Base-by-base conservation (phyloP, 1,284 basidiomycete genomes). In the Leccinum solheimii region DNA sequence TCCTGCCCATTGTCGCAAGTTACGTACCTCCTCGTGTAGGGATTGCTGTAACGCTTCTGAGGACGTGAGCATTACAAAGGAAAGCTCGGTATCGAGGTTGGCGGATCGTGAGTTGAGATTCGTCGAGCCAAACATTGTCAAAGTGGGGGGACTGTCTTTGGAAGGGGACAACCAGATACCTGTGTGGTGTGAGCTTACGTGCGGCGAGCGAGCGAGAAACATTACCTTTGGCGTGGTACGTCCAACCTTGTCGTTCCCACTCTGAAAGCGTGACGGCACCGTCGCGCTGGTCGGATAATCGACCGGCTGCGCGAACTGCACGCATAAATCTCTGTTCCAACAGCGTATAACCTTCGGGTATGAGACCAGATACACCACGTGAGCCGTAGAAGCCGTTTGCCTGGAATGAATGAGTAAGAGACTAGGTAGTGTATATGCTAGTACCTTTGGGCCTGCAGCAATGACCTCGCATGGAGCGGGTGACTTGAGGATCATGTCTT, bases 381-480 rank as follows among this genome's bases (percentile, higher is more conserved):
- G 94, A 97, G 4, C 89, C 90, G 72, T 88, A 95, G 76, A 99
- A 99, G 0, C 97, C 97, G 71, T 99, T 99, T 16, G 95, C 92
- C 92, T 95, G 65, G 1, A 19, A 55, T 11, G 6, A 11, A 48
- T 73, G 9, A 73, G 65, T 14, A 45, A 13, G 34, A 34, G 14
- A 45, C 19, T 3, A 16, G 62, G 36, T 51, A n/a, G 32, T 53
- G 36, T 6, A 48, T 21, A 43, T 36, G 40, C 21, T 26, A 68
- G 80, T 59, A 94, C 94, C 80, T 91, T 86, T 0, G 97, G 97
- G 61, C 91, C 87, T 2, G 97, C 93, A 43, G 91, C 91, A 3
- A 98, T 85, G 60, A 99, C 86, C 45, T 87, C 77, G 60, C 90
- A 90, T 23, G 86, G 81, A n/a, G 87, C 77, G 32, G 78, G 78